Conservation (phyloP, 2,329 filamentous ascomycete species). For the Neopestalotiopsis sp. region DNA sequence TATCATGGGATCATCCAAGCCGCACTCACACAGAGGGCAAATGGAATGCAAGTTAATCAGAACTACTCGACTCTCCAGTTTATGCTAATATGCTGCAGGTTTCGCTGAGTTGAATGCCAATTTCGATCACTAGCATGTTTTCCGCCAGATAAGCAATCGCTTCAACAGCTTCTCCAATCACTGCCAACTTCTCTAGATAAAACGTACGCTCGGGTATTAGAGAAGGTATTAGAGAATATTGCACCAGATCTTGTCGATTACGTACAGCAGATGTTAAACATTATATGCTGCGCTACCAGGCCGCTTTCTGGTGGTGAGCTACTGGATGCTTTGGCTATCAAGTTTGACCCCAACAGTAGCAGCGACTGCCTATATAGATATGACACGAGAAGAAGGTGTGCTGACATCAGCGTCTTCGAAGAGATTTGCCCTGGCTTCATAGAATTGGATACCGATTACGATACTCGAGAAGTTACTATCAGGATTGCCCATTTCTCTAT, state of each 20-base stretch:
- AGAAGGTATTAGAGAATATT: constrained; percentile 31
- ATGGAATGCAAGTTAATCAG: constrained; percentile 37
- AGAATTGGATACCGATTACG: background rate
- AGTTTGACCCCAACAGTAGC: background rate
- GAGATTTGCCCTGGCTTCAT: constrained; percentile 15
- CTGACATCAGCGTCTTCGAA: background rate
- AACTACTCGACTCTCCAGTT: constrained; percentile 25
- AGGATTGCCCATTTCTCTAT: constrained; percentile 17
- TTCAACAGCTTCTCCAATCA: constrained; percentile 34
- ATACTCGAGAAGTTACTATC: background rate
- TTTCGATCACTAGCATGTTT: constrained; percentile 32
- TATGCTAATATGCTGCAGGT: constrained; percentile 33
- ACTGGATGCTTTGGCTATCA: constrained; percentile 11
- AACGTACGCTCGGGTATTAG: constrained; percentile 41
- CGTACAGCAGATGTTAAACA: constrained; percentile 3
- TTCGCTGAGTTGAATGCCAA: constrained; percentile 42
- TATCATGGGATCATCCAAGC: constrained; percentile 33
- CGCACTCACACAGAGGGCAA: constrained; percentile 31
- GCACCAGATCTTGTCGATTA: background rate
- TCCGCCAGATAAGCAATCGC: constrained; percentile 27
- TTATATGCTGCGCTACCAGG: constrained; percentile 10
- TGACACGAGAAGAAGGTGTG: background rate
- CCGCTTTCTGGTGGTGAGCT: constrained; percentile 8
- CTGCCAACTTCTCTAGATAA: constrained; percentile 39
- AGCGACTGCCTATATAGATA: background rate